Conservation (phyloP, 2,329 filamentous ascomycete genomes). For the Trichoderma brevicompactum region DNA sequence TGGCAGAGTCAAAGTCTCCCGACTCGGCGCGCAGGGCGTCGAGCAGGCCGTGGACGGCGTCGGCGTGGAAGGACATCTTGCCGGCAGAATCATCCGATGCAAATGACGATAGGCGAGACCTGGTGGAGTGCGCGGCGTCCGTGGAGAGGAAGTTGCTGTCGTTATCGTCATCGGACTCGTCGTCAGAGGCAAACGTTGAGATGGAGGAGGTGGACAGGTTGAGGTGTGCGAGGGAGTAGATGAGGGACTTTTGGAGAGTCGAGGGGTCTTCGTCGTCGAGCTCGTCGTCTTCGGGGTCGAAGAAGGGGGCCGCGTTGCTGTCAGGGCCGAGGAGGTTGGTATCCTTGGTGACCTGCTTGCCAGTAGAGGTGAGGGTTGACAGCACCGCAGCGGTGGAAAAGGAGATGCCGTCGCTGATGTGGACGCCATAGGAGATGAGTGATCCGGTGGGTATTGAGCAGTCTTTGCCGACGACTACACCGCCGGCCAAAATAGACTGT, state of each 20-base stretch:
- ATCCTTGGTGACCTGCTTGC: slow-evolving; percentile 47
- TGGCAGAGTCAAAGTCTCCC: slow-evolving; percentile 78
- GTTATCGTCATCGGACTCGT: slow-evolving; percentile 67
- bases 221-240: slow-evolving; percentile 58
- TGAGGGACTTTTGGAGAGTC: slow-evolving; percentile 58
- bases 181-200: slow-evolving; percentile 66
- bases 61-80: slow-evolving; percentile 71
- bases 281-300: slow-evolving; percentile 54
- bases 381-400: slow-evolving; percentile 45
- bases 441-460: slow-evolving; percentile 73
- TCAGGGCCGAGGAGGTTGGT: slow-evolving; percentile 51
- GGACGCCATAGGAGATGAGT: slow-evolving; percentile 78
- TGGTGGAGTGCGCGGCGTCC: slow-evolving; percentile 51
- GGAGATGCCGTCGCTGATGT: slow-evolving; percentile 65
- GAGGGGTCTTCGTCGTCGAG: slow-evolving; percentile 55
- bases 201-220: slow-evolving; percentile 60
- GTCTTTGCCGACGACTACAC: slow-evolving; percentile 70
- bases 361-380: slow-evolving; percentile 45
- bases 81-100: slow-evolving; percentile 71
- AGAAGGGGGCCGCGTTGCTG: slow-evolving; percentile 57
- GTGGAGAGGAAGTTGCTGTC: slow-evolving; percentile 63
- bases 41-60: slow-evolving; percentile 84
- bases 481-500: slow-evolving; percentile 76
- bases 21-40: slow-evolving; percentile 78
- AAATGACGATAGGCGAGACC: slow-evolving; percentile 71